Evolutionary conservation across 2,329 filamentous ascomycete species (phyloP).

Genomic region (Orbilia blumenaviensis): DNA sequence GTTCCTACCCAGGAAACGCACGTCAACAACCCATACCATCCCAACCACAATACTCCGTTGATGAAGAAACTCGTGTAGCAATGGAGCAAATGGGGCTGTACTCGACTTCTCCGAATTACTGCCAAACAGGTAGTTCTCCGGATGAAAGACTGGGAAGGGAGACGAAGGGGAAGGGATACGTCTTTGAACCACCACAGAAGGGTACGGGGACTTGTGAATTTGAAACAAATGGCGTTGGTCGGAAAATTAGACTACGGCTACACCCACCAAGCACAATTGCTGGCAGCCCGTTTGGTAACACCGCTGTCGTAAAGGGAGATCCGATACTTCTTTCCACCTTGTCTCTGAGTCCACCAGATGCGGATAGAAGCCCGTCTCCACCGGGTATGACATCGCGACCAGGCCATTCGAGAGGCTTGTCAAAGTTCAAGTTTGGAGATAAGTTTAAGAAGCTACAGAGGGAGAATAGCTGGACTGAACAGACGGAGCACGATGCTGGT

Average conservation of each 20-base stretch:
- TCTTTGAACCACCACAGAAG: constrained; percentile 34
- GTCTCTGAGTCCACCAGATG: constrained; percentile 44
- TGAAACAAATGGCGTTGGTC: constrained; percentile 43
- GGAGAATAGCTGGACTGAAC: constrained; percentile 46
- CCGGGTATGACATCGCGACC: not conserved
- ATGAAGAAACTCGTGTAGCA: constrained; percentile 41
- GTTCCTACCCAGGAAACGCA: not conserved
- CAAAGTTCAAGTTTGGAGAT: constrained; percentile 43
- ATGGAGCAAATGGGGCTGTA: constrained; percentile 50
- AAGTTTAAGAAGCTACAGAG: constrained; percentile 50
- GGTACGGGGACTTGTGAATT: constrained; percentile 47
- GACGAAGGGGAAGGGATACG: constrained; percentile 50
- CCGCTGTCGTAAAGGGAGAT: constrained; percentile 16
- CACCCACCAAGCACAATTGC: constrained; percentile 29
- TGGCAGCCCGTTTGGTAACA: constrained; percentile 45
- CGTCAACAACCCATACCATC: not conserved
- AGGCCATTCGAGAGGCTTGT: constrained; percentile 8
- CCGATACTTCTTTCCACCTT: constrained; percentile 41
- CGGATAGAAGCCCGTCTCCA: constrained; percentile 1
- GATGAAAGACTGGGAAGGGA: constrained; percentile 12
- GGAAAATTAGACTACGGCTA: constrained; percentile 39
- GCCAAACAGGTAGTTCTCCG: not conserved
- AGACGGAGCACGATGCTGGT: constrained; percentile 31
- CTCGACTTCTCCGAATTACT: constrained; percentile 1
- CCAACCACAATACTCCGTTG: constrained; percentile 5